Base-by-base conservation (phyloP, 176 grass and related monocot species). In the Carex cristatella region DNA sequence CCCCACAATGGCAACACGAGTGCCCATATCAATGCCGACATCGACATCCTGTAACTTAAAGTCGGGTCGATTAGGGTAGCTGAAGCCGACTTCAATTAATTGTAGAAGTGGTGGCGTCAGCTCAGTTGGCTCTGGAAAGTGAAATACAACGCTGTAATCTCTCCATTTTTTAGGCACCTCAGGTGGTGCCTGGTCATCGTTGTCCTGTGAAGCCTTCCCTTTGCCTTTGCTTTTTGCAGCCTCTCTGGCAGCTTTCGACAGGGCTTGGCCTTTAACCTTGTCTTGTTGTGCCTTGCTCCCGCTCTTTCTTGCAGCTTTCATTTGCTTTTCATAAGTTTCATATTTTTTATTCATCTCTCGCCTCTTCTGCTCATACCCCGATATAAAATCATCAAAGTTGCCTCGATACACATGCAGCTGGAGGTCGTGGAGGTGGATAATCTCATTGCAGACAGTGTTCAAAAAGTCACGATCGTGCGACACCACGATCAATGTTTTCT, bases 21-120 rank as follows among this genome's bases (percentile, higher is more conserved):
- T 95, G 64, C 95, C 93, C 95, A 98, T 98, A 72, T 98, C 95
- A 83, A 98, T 98, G 55, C 95, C 95, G 62, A 95, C 95, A 82
- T 98, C 95, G 38, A 98, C 91, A 79, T 84, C 64, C 7, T 92
- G 94, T 3, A 98, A 84, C 83, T 93, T 98, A 65, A 98, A 98
- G 73, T 95, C 95, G 1, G 86, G 87, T 6, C 95, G 87, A 51
- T 65, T 86, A 33, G 95, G 95, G 85, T 98, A 98, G 70, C 93
- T 86, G 54, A 98, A 98, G 12, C 88, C 91, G 14, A 98, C 93
- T 7, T 98, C 90, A 35, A 98, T 95, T 72, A 98, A 91, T 79
- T 98, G 95, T 84, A 98, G 88, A 46, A 98, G 89, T 4, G 95
- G 95, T 71, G 95, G 95, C 27, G 95, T 95, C 10, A 98, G 89